These are phyloP conservation scores for Rhododendron ferrugineum DNA, from an alignment of 148 eudicot species.

Conservation along the genomic window DNA sequence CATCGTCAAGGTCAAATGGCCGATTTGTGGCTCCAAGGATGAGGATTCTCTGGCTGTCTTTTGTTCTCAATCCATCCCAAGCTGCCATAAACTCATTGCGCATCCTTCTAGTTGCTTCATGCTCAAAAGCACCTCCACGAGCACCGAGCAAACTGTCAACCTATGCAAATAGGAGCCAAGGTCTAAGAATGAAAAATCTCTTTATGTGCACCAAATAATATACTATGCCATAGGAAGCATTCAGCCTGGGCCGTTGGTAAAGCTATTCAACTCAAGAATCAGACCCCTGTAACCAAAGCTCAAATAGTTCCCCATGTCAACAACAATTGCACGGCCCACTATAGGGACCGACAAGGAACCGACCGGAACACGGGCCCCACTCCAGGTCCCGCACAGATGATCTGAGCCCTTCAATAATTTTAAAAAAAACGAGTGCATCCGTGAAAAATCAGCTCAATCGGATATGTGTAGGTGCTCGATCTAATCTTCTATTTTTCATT, in stretches of 20 bases:
- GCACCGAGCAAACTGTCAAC: constrained; percentile 99
- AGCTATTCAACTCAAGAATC: background rate
- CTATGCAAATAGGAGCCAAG: constrained; percentile 27
- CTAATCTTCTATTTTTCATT: no score
- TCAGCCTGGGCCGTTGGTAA: background rate
- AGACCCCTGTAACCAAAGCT: background rate
- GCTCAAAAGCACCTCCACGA: constrained; percentile 96
- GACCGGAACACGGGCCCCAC: no score
- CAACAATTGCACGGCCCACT: background rate
- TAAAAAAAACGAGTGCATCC: no score
- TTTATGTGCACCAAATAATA: background rate
- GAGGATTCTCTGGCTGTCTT: constrained; percentile 90
- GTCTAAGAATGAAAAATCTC: background rate
- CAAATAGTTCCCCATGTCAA: background rate
- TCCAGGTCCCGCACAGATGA: no score
- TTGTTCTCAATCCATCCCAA: constrained; percentile 98
- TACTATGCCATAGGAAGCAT: background rate
- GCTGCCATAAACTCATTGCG: constrained; percentile 99
- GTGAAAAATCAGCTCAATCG: no score
- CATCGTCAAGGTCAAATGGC: constrained; percentile 99
- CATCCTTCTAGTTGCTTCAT: constrained; percentile 99
- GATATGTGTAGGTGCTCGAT: no score
- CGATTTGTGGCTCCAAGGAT: constrained; percentile 98
- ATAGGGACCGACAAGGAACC: no score
- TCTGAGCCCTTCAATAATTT: no score